These are phyloP conservation scores for Miamiensis avidus DNA, from an alignment of 169 alveolate species.

Conservation along the genomic window DNA sequence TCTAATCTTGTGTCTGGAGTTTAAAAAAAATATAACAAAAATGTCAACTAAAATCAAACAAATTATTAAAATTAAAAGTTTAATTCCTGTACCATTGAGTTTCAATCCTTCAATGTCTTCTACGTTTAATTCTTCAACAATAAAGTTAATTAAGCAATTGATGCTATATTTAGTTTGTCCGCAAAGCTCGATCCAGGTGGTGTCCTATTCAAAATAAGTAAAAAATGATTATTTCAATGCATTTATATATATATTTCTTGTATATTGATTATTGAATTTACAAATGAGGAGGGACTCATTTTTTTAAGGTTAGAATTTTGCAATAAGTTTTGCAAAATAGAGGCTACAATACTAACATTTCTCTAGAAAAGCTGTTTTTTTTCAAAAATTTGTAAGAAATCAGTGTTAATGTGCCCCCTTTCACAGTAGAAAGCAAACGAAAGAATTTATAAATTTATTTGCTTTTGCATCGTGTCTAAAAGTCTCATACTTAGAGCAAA, in stretches of 20 bases:
- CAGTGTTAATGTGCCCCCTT: slow-evolving; percentile 9
- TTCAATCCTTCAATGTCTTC: not conserved
- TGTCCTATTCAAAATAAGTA: not conserved
- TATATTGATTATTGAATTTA: too few species aligned
- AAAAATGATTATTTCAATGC: not conserved
- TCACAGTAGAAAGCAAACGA: slow-evolving; percentile 21
- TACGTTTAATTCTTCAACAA: not conserved
- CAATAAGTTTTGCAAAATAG: slow-evolving; percentile 7
- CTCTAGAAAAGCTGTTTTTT: slow-evolving; percentile 14
- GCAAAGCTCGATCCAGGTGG: not conserved
- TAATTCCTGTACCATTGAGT: not conserved
- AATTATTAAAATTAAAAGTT: too few species aligned
- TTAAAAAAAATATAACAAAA: too few species aligned
- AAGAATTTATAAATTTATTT: too few species aligned
- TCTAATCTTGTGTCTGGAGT: not conserved
- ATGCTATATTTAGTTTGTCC: not conserved
- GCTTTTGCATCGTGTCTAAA: not conserved
- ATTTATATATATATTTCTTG: slow-evolving; percentile 2
- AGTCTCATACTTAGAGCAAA: not conserved
- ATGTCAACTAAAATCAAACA: not conserved
- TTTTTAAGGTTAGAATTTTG: slow-evolving; percentile 3
- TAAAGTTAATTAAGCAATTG: too few species aligned
- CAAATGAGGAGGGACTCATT: not conserved
- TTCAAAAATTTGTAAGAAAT: not conserved
- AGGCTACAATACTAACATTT: slow-evolving; percentile 3